phyloP scores from a whole-genome alignment of 1,284 basidiomycete species.

The Ustilago hordei region DNA sequence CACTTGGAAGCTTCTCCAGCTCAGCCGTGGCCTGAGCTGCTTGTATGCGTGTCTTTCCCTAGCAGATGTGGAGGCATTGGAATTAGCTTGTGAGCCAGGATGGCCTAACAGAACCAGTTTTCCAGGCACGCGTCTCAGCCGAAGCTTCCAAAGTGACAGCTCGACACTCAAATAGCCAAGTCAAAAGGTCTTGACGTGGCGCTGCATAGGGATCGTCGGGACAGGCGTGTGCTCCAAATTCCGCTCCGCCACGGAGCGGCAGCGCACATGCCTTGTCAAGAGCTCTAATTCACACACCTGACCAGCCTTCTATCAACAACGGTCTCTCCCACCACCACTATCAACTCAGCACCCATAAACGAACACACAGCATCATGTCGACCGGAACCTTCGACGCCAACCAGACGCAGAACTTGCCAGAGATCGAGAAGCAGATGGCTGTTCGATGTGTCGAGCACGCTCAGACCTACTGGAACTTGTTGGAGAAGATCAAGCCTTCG shows the following conservation, averaged over 20 bases:
- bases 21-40: slow-evolving; percentile 17
- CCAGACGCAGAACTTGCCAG: slow-evolving; percentile 81
- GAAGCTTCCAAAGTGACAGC: slow-evolving; percentile 8
- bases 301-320: not conserved
- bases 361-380: slow-evolving; percentile 40
- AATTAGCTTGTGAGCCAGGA: not conserved
- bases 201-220: slow-evolving; percentile 1
- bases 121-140: not conserved
- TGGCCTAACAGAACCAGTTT: not conserved
- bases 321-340: not conserved
- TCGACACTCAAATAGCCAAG: not conserved
- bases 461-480: slow-evolving; percentile 96
- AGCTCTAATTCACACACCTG: slow-evolving; percentile 1
- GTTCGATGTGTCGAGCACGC: slow-evolving; percentile 84
- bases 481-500: slow-evolving; percentile 83
- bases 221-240: not conserved
- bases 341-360: not conserved
- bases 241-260: slow-evolving; percentile 10
- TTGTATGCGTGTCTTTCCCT: slow-evolving; percentile 8
- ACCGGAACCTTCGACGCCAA: slow-evolving; percentile 64
- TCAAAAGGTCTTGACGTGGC: not conserved
- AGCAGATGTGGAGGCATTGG: slow-evolving; percentile 4
- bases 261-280: slow-evolving; percentile 7
- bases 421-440: slow-evolving; percentile 96
- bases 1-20: slow-evolving; percentile 19